Conservation (phyloP, 2,329 filamentous ascomycete species). For the Alternaria atra region DNA sequence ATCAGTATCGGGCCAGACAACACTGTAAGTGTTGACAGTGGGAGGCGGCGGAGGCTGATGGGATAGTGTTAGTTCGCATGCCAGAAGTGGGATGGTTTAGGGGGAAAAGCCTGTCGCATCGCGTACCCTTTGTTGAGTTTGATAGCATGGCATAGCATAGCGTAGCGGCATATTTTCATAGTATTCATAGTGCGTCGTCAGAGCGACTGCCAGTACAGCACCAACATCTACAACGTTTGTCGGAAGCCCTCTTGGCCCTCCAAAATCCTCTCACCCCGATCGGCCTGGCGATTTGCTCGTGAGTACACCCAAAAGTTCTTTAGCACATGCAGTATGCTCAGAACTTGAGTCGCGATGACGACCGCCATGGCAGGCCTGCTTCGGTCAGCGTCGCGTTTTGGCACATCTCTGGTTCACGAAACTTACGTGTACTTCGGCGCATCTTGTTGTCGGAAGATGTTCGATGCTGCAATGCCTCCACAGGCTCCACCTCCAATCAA, state of each 20-base stretch:
- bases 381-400: background rate
- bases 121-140: constrained; percentile 13
- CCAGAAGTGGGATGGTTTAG: background rate
- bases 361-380: constrained; percentile 22
- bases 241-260: constrained; percentile 33
- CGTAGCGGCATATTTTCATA: constrained; percentile 7
- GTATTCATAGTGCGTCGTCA: background rate
- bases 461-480: constrained; percentile 30
- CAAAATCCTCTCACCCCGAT: constrained; percentile 25
- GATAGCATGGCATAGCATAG: constrained; percentile 18
- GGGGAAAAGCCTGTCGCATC: background rate
- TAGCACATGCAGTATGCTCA: constrained; percentile 19
- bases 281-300: constrained; percentile 25
- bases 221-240: constrained; percentile 21
- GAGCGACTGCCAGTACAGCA: background rate
- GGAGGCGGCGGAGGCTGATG: constrained; percentile 43
- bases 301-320: constrained; percentile 21
- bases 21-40: constrained; percentile 50
- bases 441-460: constrained; percentile 31
- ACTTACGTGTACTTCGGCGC: constrained; percentile 27
- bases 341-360: constrained; percentile 29
- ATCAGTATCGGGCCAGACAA: constrained; percentile 51
- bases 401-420: background rate
- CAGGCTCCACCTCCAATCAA: constrained; percentile 31
- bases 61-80: constrained; percentile 16